phyloP scores from a whole-genome alignment of 2,329 filamentous ascomycete species.

The Daldinia eschscholtzii region DNA sequence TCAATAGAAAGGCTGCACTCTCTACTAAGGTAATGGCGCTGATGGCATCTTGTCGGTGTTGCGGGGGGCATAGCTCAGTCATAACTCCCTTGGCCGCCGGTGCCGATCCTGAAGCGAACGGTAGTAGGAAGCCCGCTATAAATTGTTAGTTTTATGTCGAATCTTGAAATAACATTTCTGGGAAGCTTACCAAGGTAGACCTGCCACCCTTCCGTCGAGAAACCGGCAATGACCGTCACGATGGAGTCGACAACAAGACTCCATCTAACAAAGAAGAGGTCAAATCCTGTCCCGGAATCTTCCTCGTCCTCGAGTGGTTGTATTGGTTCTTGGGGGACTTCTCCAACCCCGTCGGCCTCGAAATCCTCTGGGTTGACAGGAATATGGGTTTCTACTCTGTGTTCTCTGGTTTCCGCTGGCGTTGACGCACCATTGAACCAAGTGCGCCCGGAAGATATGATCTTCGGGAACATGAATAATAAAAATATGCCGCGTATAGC shows the following conservation, averaged over 20 bases:
- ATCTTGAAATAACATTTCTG: background rate
- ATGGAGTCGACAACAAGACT: conserved; percentile 74
- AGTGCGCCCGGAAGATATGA: conserved; percentile 62
- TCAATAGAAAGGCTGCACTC: conserved; percentile 74
- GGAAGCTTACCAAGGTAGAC: conserved; percentile 68
- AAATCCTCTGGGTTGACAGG: conserved; percentile 48
- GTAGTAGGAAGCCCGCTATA: conserved; percentile 71
- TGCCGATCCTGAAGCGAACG: conserved; percentile 76
- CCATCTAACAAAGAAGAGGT: conserved; percentile 75
- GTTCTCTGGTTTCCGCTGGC: conserved; percentile 12
- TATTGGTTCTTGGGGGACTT: conserved; percentile 48
- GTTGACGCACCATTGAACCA: conserved; percentile 51
- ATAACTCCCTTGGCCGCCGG: conserved; percentile 80
- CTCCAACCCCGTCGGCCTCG: conserved; percentile 42
- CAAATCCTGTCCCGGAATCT: conserved; percentile 61
- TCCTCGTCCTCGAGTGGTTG: conserved; percentile 48
- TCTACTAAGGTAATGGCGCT: conserved; percentile 78
- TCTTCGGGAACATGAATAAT: conserved; percentile 65
- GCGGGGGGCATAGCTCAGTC: conserved; percentile 74
- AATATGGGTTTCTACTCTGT: conserved; percentile 30
- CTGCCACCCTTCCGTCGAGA: conserved; percentile 74
- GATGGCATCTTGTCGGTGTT: conserved; percentile 73
- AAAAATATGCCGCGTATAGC: conserved; percentile 68
- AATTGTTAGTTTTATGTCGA: conserved; percentile 1
- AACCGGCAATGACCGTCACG: conserved; percentile 72